phyloP scores from a whole-genome alignment of 1,284 basidiomycete species.

The Leccinum subatratum region DNA sequence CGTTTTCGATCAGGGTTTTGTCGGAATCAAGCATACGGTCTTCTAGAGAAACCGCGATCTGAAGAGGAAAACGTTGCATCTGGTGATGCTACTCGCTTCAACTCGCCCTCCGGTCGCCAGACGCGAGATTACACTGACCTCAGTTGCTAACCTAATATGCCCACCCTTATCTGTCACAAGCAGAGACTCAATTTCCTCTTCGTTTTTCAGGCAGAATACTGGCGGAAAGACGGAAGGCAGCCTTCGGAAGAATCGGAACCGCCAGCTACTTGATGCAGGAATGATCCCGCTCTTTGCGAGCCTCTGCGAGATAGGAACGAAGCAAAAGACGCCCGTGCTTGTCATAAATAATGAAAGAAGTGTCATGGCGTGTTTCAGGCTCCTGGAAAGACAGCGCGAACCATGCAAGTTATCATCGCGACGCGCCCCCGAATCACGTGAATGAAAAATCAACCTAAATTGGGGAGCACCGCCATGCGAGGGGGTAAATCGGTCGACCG shows the following conservation, averaged over 20 bases:
- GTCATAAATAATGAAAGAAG: slow-evolving; percentile 24
- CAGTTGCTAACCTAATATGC: neutral
- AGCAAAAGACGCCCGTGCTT: slow-evolving; percentile 27
- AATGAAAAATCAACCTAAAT: slow-evolving; percentile 19
- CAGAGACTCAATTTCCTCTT: neutral
- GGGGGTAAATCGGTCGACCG: too few species aligned
- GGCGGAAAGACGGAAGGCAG: slow-evolving; percentile 5
- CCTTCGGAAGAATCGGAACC: neutral
- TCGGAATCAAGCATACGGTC: neutral
- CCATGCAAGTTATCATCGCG: too few species aligned
- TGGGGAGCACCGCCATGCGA: neutral
- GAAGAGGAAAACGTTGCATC: neutral
- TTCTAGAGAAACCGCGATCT: neutral
- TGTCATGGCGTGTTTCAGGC: slow-evolving; percentile 16
- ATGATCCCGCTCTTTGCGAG: slow-evolving; percentile 26
- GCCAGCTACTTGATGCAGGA: slow-evolving; percentile 11
- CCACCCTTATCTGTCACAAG: neutral
- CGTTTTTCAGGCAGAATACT: neutral
- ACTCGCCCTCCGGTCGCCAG: neutral
- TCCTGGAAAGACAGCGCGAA: neutral
- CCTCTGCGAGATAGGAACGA: slow-evolving; percentile 27
- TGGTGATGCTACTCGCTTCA: neutral
- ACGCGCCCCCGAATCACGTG: slow-evolving; percentile 20
- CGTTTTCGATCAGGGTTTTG: neutral
- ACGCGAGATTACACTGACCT: slow-evolving; percentile 10